Base-by-base conservation (phyloP, 1,284 basidiomycete genomes). In the Moesziomyces parantarcticus region DNA sequence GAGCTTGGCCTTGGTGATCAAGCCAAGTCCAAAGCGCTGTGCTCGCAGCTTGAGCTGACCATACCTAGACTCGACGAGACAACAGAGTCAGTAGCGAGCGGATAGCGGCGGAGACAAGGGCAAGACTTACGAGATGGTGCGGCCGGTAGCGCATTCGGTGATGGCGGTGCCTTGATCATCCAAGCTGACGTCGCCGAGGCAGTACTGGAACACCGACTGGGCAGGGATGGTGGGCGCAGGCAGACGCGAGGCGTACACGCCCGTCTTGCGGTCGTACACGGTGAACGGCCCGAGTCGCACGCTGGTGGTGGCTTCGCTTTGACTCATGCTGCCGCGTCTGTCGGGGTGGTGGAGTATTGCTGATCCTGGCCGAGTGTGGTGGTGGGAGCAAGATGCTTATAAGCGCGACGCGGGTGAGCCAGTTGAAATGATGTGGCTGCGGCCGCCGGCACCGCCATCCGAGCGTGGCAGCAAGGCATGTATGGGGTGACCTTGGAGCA, bases 11-110 rank as follows among this genome's bases (percentile, higher is more conserved):
- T 56, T 64, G 41, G 57, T 56, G 50, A 72, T 13, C 32, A 77
- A 55, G 23, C 72, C 72, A 13, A 72, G 54, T 13, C 75, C 75
- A 22, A 77, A 57, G 6, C 49, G 54, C 48, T 71, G 63, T 2
- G 63, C 68, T 49, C 49, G 50, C 23, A 69, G 55, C 55, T 61
- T 76, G 26, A 76, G 71, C 45, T 69, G 34, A 20, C 72, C 72
- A 23, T 67, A 58, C 22, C 62, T 71, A 39, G 14, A 22, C 32
- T 21, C 18, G 21, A 36, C 26, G 29, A 44, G 7, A 14, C 10
- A 21, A 18, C n/a, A 23, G 52, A 44, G 23, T 46, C 32, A 34
- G 43, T 36, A 2, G 39, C 13, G 20, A 21, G 10, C 11, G 3
- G 6, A 36, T 16, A 3, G 34, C 16, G 9, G 11, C 29, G 34